Base-by-base conservation (phyloP, 2,329 filamentous ascomycete species). In the Elsinoe ampelina region DNA sequence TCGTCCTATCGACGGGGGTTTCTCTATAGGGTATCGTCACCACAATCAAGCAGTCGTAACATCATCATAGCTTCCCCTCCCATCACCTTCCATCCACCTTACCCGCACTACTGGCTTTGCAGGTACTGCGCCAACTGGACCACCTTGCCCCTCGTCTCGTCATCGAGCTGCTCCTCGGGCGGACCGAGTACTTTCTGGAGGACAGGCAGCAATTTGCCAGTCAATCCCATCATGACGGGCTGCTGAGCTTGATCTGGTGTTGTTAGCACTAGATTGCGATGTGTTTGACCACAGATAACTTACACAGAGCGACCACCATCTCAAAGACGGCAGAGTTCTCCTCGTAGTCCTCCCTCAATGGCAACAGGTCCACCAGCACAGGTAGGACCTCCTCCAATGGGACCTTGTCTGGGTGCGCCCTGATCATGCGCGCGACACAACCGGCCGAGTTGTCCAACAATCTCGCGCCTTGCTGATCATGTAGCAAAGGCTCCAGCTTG, bases 291-390 rank as follows among this genome's bases (percentile, higher is more conserved):
- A 12, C 19, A 10, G n/a, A 35, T 20, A 34, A 80, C 83, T 77
- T 77, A 86, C 83, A 96, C 62, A 97, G 80, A 72, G 87, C 84
- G 71, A 88, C 85, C 66, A 98, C 85, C 82, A 91, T 95, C 70
- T 86, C 81, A 75, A 86, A 98, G 59, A 97, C 84, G 7, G 93
- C 90, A 66, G 89, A 88, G 74, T 98, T 97, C 81, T 97, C 93
- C 73, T 96, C 90, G 65, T 82, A 97, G 71, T 97, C 93, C 69
- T 95, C 91, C 71, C 87, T 88, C 61, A 97, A 78, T 8, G 93
- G 93, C 36, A 97, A 80, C 26, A 91, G 80, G 60, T 81, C 80
- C 57, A 95, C 80, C 26, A 97, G 75, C 1, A 83, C 83, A 22
- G 92, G 91, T 1, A 98, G 80, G 17, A 95, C 88, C 59, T 95